Base-by-base conservation (phyloP, 352 stramenopile species). In the Globisporangium splendens region DNA sequence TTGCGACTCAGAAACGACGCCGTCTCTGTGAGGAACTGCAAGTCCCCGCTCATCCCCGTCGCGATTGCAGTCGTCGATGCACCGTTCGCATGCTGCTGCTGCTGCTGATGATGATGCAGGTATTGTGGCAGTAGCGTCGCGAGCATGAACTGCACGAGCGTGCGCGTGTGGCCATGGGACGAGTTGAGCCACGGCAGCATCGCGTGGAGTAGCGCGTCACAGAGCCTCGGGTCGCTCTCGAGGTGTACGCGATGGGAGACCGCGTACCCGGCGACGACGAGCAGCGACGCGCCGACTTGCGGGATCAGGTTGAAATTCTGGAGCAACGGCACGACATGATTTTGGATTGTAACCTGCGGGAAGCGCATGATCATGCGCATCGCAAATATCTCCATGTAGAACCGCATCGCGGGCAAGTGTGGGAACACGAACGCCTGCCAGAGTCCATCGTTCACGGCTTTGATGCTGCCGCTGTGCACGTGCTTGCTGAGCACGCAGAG, bases 371-470 rank as follows among this genome's bases (percentile, higher is more conserved):
- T 56, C 20, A 93, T 63, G 7, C 77, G 81, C 79, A 95, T 95
- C 15, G 65, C 69, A n/a, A 93, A 82, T 14, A 93, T 62, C 56
- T 95, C 85, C 68, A 92, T 88, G 70, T 90, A 95, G 60, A 87
- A 91, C 0, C 85, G 79, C 39, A 93, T 77, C 22, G 69, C 70
- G 3, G 78, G 73, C 14, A 95, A 51, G 41, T 93, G 79, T n/a
- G 78, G 79, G 2, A 75, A 66, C 14, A 68, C 65, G 48, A 92
- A 88, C 1, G 75, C 67, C n/a, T 65, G 71, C 65, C 71, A 75
- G 12, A 95, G 65, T 1, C 69, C 62, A 3, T 63, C 52, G 20
- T 72, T 72, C 39, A 83, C 60, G 12, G 50, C 18, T 14, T 56
- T 54, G 7, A 81, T 39, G 12, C 69, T 65, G 20, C 63, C 56